phyloP scores from a whole-genome alignment of 345 rosid species.

The Citropsis articulata region DNA sequence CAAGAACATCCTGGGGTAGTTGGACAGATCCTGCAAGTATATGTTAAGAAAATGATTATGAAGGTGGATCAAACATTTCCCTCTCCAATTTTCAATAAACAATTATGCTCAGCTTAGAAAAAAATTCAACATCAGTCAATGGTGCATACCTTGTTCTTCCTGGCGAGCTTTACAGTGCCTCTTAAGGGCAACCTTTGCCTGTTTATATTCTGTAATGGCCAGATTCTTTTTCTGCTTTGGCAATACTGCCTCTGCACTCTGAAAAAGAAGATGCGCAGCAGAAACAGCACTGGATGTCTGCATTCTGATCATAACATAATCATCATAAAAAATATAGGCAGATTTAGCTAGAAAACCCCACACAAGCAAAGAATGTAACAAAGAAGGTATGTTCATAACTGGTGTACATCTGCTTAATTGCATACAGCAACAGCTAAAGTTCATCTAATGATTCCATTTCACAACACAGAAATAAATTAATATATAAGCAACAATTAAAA shows the following conservation, averaged over 20 bases:
- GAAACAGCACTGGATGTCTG: slow-evolving; percentile 61
- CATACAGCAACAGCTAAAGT: too few species aligned
- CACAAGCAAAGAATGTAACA: neutral
- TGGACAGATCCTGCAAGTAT: slow-evolving; percentile 45
- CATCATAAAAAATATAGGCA: neutral
- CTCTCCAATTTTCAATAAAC: neutral
- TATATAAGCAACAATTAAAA: too few species aligned
- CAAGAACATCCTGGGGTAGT: slow-evolving; percentile 68
- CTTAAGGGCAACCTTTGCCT: slow-evolving; percentile 68
- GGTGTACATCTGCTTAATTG: too few species aligned
- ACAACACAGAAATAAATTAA: too few species aligned
- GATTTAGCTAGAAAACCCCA: too few species aligned
- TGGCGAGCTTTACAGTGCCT: slow-evolving; percentile 47
- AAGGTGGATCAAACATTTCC: neutral
- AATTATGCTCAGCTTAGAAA: neutral
- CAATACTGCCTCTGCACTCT: slow-evolving; percentile 60
- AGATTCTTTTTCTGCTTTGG: slow-evolving; percentile 85
- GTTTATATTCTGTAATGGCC: slow-evolving; percentile 67
- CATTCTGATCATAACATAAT: slow-evolving; percentile 34
- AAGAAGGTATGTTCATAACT: neutral
- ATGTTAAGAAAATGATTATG: neutral
- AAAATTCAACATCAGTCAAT: neutral
- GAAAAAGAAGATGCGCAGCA: slow-evolving; percentile 63
- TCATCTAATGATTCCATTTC: too few species aligned
- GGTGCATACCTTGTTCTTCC: slow-evolving; percentile 37